Base-by-base conservation (phyloP, 2,329 filamentous ascomycete species). In the Claviceps capensis region DNA sequence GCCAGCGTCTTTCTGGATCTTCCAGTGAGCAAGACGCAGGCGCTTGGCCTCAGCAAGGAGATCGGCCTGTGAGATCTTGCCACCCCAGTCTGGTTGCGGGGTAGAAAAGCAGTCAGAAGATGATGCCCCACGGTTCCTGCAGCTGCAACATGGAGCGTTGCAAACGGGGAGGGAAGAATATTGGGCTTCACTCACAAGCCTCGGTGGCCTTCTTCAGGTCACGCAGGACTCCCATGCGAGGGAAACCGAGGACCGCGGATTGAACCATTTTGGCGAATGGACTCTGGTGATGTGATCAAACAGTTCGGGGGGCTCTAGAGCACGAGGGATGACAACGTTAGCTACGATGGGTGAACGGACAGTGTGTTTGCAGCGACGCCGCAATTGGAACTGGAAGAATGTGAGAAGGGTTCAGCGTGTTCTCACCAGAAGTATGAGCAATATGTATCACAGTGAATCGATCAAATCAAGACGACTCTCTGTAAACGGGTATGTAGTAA, bases 141-240 rank as follows among this genome's bases (percentile, higher is more conserved):
- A 30, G 26, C 26, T 30, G 26, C 26, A 4, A 8, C 26, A 9
- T 30, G 8, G 26, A 30, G 26, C 26, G 26, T 30, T 30, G 26
- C 8, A 1, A 30, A 30, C 8, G 8, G 26, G 26, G 8, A 30
- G 26, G 8, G 8, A 43, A 49, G 45, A 52, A 38, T 47, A 47
- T 48, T 46, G 48, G 37, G 49, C 23, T 40, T 23, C 42, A 75
- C 75, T 67, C 61, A 78, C 76, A 98, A 71, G 91, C 88, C 76
- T 98, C 93, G 62, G 90, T 98, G 68, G 93, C 93, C 84, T 98
- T 98, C 86, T 98, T 98, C 71, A 98, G 83, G 81, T 98, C 93
- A 83, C 93, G 89, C 76, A 94, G 87, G 66, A 81, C 86, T 75
- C 93, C 93, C 88, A 97, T 96, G 69, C 93, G 91, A 72, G 93